These are phyloP conservation scores for Plenodomus tracheiphilus DNA, from an alignment of 2,329 filamentous ascomycete species.

Conservation along the genomic window DNA sequence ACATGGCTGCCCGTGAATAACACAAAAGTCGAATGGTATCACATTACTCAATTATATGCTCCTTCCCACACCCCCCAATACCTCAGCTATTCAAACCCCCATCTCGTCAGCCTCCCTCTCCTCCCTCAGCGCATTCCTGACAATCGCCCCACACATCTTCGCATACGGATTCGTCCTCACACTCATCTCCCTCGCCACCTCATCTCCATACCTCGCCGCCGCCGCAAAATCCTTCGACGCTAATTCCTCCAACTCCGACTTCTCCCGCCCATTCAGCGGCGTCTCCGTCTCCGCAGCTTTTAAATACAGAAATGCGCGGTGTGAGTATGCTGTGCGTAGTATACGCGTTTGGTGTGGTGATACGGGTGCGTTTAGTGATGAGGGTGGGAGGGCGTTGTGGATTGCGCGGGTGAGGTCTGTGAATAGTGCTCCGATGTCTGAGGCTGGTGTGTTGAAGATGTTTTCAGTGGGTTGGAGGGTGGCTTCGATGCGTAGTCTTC, in stretches of 20 bases:
- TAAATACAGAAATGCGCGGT: slow-evolving; percentile 58
- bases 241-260: slow-evolving; percentile 56
- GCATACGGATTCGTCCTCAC: slow-evolving; percentile 66
- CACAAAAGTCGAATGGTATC: not conserved
- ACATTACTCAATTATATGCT: not conserved
- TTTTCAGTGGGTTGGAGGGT: slow-evolving; percentile 6
- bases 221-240: slow-evolving; percentile 59
- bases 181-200: slow-evolving; percentile 59
- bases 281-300: slow-evolving; percentile 45
- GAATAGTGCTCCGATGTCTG: slow-evolving; percentile 28
- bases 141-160: slow-evolving; percentile 65
- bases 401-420: slow-evolving; percentile 55
- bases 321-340: slow-evolving; percentile 71
- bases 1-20: not conserved
- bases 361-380: slow-evolving; percentile 52
- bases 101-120: slow-evolving; percentile 44
- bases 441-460: slow-evolving; percentile 18
- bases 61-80: no score
- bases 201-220: slow-evolving; percentile 60
- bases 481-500: slow-evolving; percentile 59
- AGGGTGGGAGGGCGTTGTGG: slow-evolving; percentile 51
- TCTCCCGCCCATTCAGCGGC: slow-evolving; percentile 36
- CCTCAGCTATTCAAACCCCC: not conserved
- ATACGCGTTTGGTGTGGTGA: slow-evolving; percentile 68
- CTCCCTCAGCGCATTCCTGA: slow-evolving; percentile 62